Percentiles rank a stretch among this genome's conserved stretches.
phyloP scores from a whole-genome alignment of 768 basidiomycete species.

The Trametes punicea region DNA sequence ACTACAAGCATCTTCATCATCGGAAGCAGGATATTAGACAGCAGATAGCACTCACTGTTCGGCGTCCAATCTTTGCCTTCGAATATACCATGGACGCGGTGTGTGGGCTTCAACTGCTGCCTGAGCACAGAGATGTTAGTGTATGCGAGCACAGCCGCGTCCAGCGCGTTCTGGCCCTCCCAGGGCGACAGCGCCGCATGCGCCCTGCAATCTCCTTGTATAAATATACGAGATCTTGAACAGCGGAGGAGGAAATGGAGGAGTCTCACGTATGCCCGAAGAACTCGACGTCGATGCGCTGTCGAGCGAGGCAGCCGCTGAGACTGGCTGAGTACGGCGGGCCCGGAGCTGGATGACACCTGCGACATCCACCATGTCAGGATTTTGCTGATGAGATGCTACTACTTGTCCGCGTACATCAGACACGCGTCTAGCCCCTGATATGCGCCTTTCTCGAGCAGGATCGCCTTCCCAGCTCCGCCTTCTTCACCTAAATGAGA shows the following conservation, averaged over 20 bases:
- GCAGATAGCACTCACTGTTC: constrained; percentile 48
- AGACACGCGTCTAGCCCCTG: constrained; percentile 74
- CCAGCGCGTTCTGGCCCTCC: constrained; percentile 81
- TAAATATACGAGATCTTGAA: neutral
- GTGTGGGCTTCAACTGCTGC: constrained; percentile 76
- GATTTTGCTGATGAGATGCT: neutral
- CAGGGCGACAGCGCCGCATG: constrained; percentile 80
- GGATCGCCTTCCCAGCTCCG: constrained; percentile 64
- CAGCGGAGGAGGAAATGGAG: neutral
- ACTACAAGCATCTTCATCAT: constrained; percentile 41
- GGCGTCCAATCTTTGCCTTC: constrained; percentile 72
- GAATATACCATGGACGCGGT: constrained; percentile 79
- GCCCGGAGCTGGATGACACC: constrained; percentile 83
- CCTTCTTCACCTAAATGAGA: constrained; percentile 65
- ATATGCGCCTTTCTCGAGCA: constrained; percentile 73
- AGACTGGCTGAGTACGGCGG: constrained; percentile 66
- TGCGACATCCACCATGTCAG: constrained; percentile 25
- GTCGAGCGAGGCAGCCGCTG: constrained; percentile 59
- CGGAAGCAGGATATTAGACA: neutral
- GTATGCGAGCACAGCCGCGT: constrained; percentile 86
- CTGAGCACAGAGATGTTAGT: constrained; percentile 74
- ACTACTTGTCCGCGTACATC: constrained; percentile 44
- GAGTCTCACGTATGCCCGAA: constrained; percentile 63
- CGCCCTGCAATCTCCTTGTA: constrained; percentile 43
- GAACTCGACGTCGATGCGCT: constrained; percentile 60